Evolutionary conservation across 2,329 filamentous ascomycete species (phyloP), one percentile per base, ranked within the genome.

Genomic region (Helotiales sp.): DNA sequence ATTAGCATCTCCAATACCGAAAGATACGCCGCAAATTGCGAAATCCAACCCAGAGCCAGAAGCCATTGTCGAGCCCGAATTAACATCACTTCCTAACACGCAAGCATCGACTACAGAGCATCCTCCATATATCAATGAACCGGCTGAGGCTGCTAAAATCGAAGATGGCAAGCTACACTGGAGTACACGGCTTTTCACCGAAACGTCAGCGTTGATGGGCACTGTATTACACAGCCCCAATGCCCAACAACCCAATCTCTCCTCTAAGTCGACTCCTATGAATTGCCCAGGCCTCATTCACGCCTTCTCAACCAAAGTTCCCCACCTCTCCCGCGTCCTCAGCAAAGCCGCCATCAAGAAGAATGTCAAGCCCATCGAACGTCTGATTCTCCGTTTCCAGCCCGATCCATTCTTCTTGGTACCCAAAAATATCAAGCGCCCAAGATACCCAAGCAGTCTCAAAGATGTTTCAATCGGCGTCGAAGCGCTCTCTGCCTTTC

Each of bases 351-450:
- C 31, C 17, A 27, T 46, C 1, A 5, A 15, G 2, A 31, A 10
- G 5, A 12, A 19, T 5, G 30, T 27, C 19, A 36, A 24, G 10
- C 31, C 19, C 15, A 33, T 24, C 6, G 56, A 65, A 13, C 24
- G 52, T 15, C 47, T 70, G 5, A 36, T 65, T 5, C 57, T 71
- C 47, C 60, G 59, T 8, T 70, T 71, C 30, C 54, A 57, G n/a
- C 68, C 69, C 3, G 69, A 70, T 56, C 69, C 69, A 6, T 71
- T 65, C 52, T 55, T 44, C 34, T 17, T 36, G 29, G 31, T 19
- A 5, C 6, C 15, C 22, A 44, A 44, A 27, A 4, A 15, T 4
- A 48, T 25, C n/a, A 31, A 0, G 30, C 12, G 27, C 52, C 22
- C 36, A n/a, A 51, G 48, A 25, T 52, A 52, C n/a, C 40, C 51